phyloP scores from a whole-genome alignment of 1,284 basidiomycete species.

The Veloporphyrellus conicus region DNA sequence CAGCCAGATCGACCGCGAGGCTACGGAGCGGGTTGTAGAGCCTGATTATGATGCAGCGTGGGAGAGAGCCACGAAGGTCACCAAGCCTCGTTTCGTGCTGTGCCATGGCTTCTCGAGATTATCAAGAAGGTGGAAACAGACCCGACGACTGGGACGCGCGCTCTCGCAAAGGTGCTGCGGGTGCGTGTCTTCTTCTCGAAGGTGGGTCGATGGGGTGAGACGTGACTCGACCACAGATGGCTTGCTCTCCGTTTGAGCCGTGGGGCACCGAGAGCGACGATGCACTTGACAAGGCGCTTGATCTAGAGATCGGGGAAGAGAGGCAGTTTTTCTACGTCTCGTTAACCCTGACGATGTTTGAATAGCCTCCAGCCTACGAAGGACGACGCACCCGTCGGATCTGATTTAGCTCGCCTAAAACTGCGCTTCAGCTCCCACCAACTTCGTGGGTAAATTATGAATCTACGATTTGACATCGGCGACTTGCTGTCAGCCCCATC shows the following conservation, averaged over 20 bases:
- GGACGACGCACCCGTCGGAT: too few relatives aligned
- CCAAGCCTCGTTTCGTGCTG: slow-evolving; percentile 85
- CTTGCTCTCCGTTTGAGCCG: slow-evolving; percentile 69
- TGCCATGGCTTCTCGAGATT: slow-evolving; percentile 91
- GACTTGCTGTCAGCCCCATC: too few relatives aligned
- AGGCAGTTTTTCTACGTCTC: too few relatives aligned
- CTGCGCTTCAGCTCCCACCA: too few relatives aligned
- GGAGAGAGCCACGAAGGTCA: slow-evolving; percentile 43
- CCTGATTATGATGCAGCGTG: slow-evolving; percentile 41
- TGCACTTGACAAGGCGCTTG: slow-evolving; percentile 40
- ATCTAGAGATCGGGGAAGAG: slow-evolving; percentile 66
- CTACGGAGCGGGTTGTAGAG: slow-evolving; percentile 38
- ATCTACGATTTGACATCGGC: too few relatives aligned
- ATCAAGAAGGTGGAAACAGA: slow-evolving; percentile 66
- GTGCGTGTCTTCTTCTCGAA: slow-evolving; percentile 37
- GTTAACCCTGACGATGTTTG: too few relatives aligned
- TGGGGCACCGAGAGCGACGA: slow-evolving; percentile 69
- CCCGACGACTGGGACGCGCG: slow-evolving; percentile 50
- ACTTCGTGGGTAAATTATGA: too few relatives aligned
- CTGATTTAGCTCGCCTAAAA: too few relatives aligned
- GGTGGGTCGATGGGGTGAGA: background rate
- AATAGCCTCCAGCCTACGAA: too few relatives aligned
- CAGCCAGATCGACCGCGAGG: slow-evolving; percentile 55
- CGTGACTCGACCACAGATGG: slow-evolving; percentile 54
- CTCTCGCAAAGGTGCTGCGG: slow-evolving; percentile 72